Base-by-base conservation (phyloP, 2,329 filamentous ascomycete species). In the Aspergillus udagawae region DNA sequence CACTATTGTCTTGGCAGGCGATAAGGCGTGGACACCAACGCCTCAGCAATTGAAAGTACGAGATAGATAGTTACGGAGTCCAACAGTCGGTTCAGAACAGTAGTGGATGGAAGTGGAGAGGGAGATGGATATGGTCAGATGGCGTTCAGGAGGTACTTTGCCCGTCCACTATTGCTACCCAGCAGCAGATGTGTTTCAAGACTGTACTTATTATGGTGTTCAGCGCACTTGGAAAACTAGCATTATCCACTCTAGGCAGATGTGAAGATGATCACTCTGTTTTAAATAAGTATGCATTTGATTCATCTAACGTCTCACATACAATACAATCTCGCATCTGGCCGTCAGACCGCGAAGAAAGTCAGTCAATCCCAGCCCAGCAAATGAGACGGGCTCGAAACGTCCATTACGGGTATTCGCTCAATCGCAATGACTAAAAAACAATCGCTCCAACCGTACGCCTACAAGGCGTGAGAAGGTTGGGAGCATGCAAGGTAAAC, bases 361-460 rank as follows among this genome's bases (percentile, higher is more conserved):
- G 20, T 47, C 23, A 47, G 5, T 21, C n/a, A 27, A 47, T 47
- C 44, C 44, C 44, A 12, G 32, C 32, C n/a, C 32, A 6, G 21
- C 4, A 27, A 27, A 47, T 27, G 44, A 25, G 23, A 47, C 21
- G 20, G 44, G 44, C 23, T 27, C 12, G 27, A 52, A 59, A 61
- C 54, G 27, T 53, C 56, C 59, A 57, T 41, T 56, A 65, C 61
- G 66, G 67, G 66, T 69, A 69, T 69, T 68, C 68, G 67, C 68
- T 70, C 60, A 66, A 62, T 63, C 60, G 62, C 61, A 64, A 57
- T 64, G 62, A 61, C 51, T 48, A 38, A 41, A 53, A 53, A 53
- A 51, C 60, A 55, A 54, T 55, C 55, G 56, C 56, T 56, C 60
- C 44, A 25, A 47, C 44, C 12, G 21, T 44, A 20, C 10, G 12